phyloP scores from a whole-genome alignment of 345 rosid species.

The Citrus inodora region DNA sequence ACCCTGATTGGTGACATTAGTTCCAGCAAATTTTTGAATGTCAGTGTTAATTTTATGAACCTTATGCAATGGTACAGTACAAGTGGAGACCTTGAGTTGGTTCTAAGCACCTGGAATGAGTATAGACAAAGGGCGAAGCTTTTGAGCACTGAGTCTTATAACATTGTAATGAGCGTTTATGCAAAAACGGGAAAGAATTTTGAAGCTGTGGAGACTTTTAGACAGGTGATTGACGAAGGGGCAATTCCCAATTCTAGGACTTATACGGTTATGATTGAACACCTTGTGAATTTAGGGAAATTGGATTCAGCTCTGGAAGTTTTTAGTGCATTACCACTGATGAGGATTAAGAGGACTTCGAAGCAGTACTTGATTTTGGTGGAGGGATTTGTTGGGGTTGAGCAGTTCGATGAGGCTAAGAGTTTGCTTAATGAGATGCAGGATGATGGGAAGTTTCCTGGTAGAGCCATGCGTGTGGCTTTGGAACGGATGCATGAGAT shows the following conservation, averaged over 20 bases:
- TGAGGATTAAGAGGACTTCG: constrained; percentile 74
- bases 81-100: constrained; percentile 52
- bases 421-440: constrained; percentile 61
- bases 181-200: constrained; percentile 35
- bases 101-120: constrained; percentile 54
- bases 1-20: constrained; percentile 45
- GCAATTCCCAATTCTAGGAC: constrained; percentile 82
- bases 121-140: constrained; percentile 43
- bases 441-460: constrained; percentile 64
- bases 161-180: constrained; percentile 56
- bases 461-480: constrained; percentile 47
- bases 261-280: constrained; percentile 72
- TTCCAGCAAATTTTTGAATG: constrained; percentile 42
- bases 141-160: constrained; percentile 62
- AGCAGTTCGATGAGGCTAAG: constrained; percentile 51
- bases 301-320: constrained; percentile 63
- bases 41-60: constrained; percentile 62
- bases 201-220: constrained; percentile 54
- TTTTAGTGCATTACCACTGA: constrained; percentile 57
- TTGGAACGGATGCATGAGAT: constrained; percentile 56
- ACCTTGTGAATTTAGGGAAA: constrained; percentile 51
- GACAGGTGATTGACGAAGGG: constrained; percentile 59
- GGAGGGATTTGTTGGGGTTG: constrained; percentile 44
- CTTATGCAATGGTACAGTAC: constrained; percentile 63
- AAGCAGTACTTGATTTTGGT: constrained; percentile 61